A percentile compares a stretch with the other conserved stretches of the same genome.
These are phyloP conservation scores for Aspergillus caelatus DNA, from an alignment of 2,329 filamentous ascomycete species.

Conservation along the genomic window DNA sequence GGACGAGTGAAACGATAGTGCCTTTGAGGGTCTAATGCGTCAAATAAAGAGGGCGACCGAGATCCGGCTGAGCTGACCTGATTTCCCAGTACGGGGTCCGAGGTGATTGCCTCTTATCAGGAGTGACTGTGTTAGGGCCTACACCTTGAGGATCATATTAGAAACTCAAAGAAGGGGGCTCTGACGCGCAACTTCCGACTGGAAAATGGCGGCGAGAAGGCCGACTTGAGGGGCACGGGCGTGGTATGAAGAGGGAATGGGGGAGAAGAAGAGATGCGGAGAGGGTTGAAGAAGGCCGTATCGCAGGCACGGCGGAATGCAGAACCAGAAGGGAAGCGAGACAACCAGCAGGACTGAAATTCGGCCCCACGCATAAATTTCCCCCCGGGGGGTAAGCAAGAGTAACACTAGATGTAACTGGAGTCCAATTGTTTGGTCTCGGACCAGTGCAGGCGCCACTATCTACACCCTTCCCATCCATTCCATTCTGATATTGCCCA, in stretches of 20 bases:
- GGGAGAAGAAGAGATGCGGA: slow-evolving; percentile 9
- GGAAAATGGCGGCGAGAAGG: slow-evolving; percentile 8
- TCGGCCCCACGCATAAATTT: slow-evolving; percentile 9
- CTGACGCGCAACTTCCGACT: slow-evolving; percentile 2
- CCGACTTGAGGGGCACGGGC: slow-evolving; percentile 3
- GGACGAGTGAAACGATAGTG: neutral
- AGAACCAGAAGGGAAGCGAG: slow-evolving; percentile 8
- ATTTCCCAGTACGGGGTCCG: slow-evolving; percentile 4
- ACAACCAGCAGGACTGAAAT: slow-evolving; percentile 1
- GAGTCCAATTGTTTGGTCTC: neutral
- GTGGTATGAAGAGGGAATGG: slow-evolving; percentile 3
- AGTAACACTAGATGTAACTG: neutral
- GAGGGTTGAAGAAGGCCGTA: slow-evolving; percentile 13
- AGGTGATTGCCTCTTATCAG: slow-evolving; percentile 12
- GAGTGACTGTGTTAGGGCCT: slow-evolving; percentile 5
- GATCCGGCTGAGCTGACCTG: slow-evolving; percentile 10
- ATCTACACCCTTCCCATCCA: neutral
- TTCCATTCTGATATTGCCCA: neutral
- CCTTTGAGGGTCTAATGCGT: slow-evolving; percentile 3
- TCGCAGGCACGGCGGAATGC: slow-evolving; percentile 22
- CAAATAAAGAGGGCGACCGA: slow-evolving; percentile 7
- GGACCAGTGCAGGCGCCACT: neutral
- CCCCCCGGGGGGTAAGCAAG: neutral
- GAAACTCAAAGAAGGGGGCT: neutral
- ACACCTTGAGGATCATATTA: slow-evolving; percentile 7